phyloP scores from a whole-genome alignment of 176 grass and related monocot genomes.

The Cocos nucifera region DNA sequence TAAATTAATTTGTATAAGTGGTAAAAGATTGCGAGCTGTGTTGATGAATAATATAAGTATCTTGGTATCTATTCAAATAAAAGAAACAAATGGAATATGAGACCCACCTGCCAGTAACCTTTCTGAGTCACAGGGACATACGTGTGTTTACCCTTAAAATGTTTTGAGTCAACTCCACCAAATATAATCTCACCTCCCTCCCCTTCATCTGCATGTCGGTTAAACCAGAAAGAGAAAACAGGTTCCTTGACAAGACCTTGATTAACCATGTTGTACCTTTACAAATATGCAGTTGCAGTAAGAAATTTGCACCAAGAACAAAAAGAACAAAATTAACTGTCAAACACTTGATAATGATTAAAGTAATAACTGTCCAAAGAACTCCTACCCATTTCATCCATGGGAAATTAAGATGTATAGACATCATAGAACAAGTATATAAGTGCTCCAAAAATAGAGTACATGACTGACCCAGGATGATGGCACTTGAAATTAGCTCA shows the following conservation, averaged over 20 bases:
- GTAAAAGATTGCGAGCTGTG: neutral
- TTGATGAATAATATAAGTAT: neutral
- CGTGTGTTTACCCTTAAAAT: constrained; percentile 9
- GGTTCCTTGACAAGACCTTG: constrained; percentile 13
- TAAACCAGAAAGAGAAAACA: constrained; percentile 21
- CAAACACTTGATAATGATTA: too few relatives aligned
- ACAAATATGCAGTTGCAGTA: too few relatives aligned
- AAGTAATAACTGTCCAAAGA: too few relatives aligned
- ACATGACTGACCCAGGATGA: too few relatives aligned
- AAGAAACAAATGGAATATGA: neutral
- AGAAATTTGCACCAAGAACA: too few relatives aligned
- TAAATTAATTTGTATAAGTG: too few relatives aligned
- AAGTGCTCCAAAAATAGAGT: too few relatives aligned
- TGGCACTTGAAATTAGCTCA: too few relatives aligned
- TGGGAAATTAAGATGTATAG: too few relatives aligned
- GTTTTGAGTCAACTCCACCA: constrained; percentile 15
- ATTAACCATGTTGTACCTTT: constrained; percentile 18
- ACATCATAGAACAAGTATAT: too few relatives aligned
- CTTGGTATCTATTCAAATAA: neutral
- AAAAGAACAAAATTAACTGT: too few relatives aligned
- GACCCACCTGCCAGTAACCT: constrained; percentile 20
- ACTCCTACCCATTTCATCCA: too few relatives aligned
- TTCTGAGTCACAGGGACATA: constrained; percentile 17
- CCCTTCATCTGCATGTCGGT: constrained; percentile 11
- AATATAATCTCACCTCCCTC: constrained; percentile 20